Evolutionary conservation across 805 yeast species (phyloP).

Genomic region (Cyberlindnera samutprakarnensis): DNA sequence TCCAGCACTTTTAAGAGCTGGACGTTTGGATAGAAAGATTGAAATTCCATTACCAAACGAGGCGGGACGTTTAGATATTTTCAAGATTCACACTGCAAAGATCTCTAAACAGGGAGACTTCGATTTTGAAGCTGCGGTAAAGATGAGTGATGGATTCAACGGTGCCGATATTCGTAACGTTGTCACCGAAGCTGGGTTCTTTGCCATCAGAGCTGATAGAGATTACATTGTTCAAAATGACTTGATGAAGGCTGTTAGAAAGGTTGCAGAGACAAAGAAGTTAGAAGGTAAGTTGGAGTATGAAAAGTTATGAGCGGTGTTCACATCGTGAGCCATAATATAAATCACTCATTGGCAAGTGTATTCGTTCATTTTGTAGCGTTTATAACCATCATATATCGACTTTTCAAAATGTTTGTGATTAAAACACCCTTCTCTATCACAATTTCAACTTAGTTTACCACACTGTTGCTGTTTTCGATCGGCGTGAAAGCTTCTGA

Average conservation of each 20-base stretch:
- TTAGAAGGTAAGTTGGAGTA: conserved; percentile 94
- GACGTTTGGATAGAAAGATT: conserved; percentile 92
- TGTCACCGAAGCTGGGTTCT: conserved; percentile 97
- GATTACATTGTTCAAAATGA: conserved; percentile 91
- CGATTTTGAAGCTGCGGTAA: conserved; percentile 94
- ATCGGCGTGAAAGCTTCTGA: no score
- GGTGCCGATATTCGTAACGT: conserved; percentile 98
- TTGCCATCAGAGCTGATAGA: conserved; percentile 96
- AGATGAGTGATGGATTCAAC: conserved; percentile 98
- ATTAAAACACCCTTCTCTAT: no score
- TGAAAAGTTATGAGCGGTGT: conserved; percentile 73
- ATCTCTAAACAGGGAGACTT: conserved; percentile 91
- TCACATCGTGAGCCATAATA: no score
- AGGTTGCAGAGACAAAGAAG: conserved; percentile 94
- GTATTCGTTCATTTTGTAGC: no score
- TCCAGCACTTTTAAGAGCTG: conserved; percentile 96
- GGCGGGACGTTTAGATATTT: conserved; percentile 87
- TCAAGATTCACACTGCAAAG: conserved; percentile 83
- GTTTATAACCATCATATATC: no score
- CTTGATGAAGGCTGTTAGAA: conserved; percentile 95
- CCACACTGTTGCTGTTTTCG: no score
- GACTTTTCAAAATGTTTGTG: no score
- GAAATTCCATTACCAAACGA: conserved; percentile 96
- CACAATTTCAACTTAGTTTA: no score
- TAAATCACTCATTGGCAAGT: no score